Evolutionary conservation across 495 filamentous ascomycete species (phyloP).

Genomic region (Cetradonia linearis): DNA sequence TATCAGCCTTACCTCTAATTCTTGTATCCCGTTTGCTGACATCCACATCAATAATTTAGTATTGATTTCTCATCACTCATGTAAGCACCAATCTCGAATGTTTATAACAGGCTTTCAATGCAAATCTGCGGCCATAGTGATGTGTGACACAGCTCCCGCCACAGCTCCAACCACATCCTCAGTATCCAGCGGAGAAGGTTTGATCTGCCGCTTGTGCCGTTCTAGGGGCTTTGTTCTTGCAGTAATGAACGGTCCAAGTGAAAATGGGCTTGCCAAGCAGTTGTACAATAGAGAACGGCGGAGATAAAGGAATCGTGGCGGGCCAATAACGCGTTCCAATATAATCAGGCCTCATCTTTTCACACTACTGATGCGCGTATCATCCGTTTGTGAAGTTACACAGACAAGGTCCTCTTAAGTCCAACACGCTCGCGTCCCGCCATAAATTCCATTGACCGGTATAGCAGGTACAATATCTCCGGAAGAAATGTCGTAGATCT

Average conservation of each 20-base stretch:
- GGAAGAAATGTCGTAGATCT: background rate
- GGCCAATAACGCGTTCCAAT: background rate
- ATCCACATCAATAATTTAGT: background rate
- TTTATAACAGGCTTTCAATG: background rate
- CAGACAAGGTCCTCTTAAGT: background rate
- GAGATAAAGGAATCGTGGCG: background rate
- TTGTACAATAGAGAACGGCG: background rate
- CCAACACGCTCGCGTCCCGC: background rate
- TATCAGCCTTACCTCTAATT: background rate
- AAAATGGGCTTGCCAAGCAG: background rate
- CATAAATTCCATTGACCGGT: background rate
- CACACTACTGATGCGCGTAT: background rate
- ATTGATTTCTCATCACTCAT: background rate
- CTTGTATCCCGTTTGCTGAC: background rate
- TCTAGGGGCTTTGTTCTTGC: background rate
- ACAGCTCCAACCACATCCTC: background rate
- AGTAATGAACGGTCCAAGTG: background rate
- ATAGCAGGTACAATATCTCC: background rate
- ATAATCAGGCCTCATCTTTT: background rate
- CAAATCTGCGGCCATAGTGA: background rate
- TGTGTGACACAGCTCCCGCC: background rate
- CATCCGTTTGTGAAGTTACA: background rate
- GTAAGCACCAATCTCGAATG: background rate
- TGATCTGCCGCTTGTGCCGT: background rate
- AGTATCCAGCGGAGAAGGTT: background rate